Conservation (phyloP, 2,329 filamentous ascomycete species). For the Pyrenophora teres region DNA sequence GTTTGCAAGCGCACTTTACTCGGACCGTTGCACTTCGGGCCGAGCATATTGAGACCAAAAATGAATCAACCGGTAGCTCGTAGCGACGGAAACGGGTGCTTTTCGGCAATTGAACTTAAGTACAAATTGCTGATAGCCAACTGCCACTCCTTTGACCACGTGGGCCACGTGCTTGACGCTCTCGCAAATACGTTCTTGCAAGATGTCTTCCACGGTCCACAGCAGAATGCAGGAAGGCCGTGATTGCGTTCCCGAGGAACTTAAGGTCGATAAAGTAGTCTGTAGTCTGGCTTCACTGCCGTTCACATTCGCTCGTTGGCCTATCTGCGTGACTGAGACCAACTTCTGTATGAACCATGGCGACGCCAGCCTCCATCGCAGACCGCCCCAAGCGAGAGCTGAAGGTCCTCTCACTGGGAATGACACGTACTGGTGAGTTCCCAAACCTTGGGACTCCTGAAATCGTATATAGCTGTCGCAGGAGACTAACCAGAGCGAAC, state of each 20-base stretch:
- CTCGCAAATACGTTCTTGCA: neutral
- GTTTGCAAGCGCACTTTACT: constrained; percentile 2
- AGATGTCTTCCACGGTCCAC: neutral
- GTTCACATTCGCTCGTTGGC: neutral
- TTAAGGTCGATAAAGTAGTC: neutral
- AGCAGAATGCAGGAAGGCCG: neutral
- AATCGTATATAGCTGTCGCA: neutral
- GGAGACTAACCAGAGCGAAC: neutral
- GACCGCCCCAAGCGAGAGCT: constrained; percentile 5
- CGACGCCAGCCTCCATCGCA: neutral
- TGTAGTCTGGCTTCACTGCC: neutral
- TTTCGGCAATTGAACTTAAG: neutral
- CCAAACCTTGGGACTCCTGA: neutral
- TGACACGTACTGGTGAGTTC: constrained; percentile 7
- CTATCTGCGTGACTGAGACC: neutral
- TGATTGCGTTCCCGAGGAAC: neutral
- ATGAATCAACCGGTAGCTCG: neutral
- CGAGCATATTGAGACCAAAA: neutral
- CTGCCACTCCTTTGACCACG: constrained; percentile 3
- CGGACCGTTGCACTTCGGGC: neutral
- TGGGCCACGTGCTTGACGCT: constrained; percentile 2
- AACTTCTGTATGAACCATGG: neutral
- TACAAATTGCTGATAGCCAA: neutral
- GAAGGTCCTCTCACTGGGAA: constrained; percentile 6
- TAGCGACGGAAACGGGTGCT: neutral